phyloP scores from a whole-genome alignment of 305 asterid species.

The Coffea humblotiana region DNA sequence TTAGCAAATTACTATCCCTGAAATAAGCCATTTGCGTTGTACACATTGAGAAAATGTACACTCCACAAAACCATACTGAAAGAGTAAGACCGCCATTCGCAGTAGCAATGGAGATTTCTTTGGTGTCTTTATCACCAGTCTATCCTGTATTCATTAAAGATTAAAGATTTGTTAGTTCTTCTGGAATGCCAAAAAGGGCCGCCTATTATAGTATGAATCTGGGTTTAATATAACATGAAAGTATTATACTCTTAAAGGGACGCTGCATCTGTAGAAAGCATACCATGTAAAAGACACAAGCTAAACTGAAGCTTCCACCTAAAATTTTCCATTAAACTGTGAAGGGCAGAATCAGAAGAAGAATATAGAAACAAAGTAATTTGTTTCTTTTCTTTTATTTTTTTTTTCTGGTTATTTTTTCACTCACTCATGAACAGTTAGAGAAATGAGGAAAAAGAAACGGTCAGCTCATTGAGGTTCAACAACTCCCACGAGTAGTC shows the following conservation, averaged over 20 bases:
- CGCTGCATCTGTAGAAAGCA: background rate
- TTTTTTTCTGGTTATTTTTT: background rate
- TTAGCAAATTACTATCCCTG: conserved; percentile 30
- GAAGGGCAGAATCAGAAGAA: background rate
- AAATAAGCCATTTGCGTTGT: conserved; percentile 39
- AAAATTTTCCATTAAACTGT: conserved; percentile 24
- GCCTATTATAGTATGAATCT: background rate
- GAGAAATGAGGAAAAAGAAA: conserved; percentile 36
- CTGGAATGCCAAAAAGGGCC: background rate
- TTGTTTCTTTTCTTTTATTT: background rate
- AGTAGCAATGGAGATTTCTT: conserved; percentile 52
- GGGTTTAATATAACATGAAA: background rate
- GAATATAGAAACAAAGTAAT: background rate
- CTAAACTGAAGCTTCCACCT: conserved; percentile 21
- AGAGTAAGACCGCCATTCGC: conserved; percentile 45
- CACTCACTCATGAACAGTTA: conserved; percentile 5
- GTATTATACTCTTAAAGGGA: background rate
- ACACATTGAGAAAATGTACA: conserved; percentile 52
- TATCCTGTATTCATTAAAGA: conserved; percentile 35
- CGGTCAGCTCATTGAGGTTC: conserved; percentile 18
- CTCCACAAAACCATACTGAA: conserved; percentile 49
- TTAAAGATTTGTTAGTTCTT: background rate
- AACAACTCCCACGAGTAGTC: no score
- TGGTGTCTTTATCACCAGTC: conserved; percentile 36
- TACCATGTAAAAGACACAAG: conserved; percentile 5